A percentile compares a stretch with the other conserved stretches of the same genome.
These are phyloP conservation scores for Solanum sparsipilum DNA, from an alignment of 257 asterid species.

Conservation along the genomic window DNA sequence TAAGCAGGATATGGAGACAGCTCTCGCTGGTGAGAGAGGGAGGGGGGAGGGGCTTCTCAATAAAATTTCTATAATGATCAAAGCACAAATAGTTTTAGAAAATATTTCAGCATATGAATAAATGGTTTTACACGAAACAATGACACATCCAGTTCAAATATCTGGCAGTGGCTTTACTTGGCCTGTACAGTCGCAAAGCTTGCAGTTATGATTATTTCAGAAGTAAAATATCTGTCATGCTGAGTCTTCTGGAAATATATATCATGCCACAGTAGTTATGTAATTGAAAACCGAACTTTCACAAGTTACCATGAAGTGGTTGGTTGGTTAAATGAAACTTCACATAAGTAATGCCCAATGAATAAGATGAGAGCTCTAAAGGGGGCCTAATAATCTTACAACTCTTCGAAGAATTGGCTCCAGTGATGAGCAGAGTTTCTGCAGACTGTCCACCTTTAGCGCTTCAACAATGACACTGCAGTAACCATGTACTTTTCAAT, in stretches of 20 bases:
- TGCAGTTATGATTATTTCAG: not conserved
- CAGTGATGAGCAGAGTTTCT: slow-evolving; percentile 89
- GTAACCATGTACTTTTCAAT: slow-evolving; percentile 18
- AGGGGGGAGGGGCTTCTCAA: not conserved
- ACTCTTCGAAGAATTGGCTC: slow-evolving; percentile 97
- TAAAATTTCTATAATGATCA: not conserved
- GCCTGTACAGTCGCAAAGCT: not conserved
- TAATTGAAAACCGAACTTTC: not conserved
- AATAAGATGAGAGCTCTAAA: not conserved
- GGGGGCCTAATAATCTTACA: slow-evolving; percentile 43
- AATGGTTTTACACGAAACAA: not conserved
- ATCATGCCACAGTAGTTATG: not conserved
- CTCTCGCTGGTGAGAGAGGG: not conserved
- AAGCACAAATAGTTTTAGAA: not conserved
- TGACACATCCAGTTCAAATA: not conserved
- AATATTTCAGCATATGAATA: not conserved
- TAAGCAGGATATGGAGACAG: not conserved
- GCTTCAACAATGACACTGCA: slow-evolving; percentile 98
- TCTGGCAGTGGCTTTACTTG: not conserved
- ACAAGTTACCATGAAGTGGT: not conserved
- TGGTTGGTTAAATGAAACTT: not conserved
- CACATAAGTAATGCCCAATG: not conserved
- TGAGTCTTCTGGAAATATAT: not conserved
- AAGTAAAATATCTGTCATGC: not conserved
- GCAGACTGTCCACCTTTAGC: slow-evolving; percentile 86